Base-by-base conservation (phyloP, 306 rosid species). In the Acacia melanoxylon region DNA sequence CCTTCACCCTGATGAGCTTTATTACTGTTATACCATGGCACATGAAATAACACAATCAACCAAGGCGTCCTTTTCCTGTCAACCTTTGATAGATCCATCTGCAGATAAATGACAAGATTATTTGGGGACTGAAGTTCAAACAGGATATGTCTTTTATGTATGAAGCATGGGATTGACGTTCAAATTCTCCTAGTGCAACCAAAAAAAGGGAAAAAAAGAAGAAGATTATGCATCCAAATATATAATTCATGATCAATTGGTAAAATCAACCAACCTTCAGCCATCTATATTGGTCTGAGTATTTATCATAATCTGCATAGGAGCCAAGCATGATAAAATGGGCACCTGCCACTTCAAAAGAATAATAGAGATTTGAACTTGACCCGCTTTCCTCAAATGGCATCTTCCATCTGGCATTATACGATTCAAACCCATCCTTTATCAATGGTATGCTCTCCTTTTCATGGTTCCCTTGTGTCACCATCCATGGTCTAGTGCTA, bases 11-110 rank as follows among this genome's bases (percentile, higher is more conserved):
- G 92, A 82, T 94, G 98, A 74, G 98, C 98, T 75, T 79, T 86
- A 83, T 94, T 94, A 78, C 97, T 94, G 56, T 92, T 94, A 87
- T 94, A 94, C 98, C 98, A 94, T 70, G 98, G 98, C 54, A 90
- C 97, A 85, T 94, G 98, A 78, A 91, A 90, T 54, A 89, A 75
- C 81, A 85, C 98, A 41, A 94, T 63, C 45, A 94, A 81, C 98
- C 98, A 94, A 16, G 98, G 98, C 24, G 97, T 92, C 86, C 83
- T 91, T 85, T 76, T 84, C 83, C 96, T 86, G 84, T 94, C 86
- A 85, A 94, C 97, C 89, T 86, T 92, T 37, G 87, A 86, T 45
- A 94, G 86, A 86, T 94, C 98, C 74, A 19, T 86, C 97, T 92
- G 83, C 81, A 77, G 56, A 79, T 63, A 75, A 63, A 17, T 74